Conservation (phyloP, 306 rosid species). For the Gastrolobium villosum region DNA sequence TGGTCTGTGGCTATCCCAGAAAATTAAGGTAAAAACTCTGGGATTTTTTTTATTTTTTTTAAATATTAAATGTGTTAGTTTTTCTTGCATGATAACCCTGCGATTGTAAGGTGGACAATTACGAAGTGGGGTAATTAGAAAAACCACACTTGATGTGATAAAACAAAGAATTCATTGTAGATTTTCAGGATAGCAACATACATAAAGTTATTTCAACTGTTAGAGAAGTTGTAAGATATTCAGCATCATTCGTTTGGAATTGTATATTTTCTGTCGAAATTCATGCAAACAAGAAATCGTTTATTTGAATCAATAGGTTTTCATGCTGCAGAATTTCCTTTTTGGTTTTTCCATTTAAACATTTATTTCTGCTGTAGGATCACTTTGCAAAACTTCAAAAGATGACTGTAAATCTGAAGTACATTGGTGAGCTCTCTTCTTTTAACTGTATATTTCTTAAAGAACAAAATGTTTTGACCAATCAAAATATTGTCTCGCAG, state of each 20-base stretch:
- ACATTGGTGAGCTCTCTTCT: constrained; percentile 61
- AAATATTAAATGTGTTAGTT: not conserved
- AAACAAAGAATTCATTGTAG: not conserved
- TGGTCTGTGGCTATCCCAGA: constrained; percentile 77
- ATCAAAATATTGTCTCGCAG: constrained; percentile 47
- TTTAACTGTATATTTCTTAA: not conserved
- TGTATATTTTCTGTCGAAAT: not conserved
- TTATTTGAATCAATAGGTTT: constrained; percentile 1
- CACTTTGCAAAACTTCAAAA: constrained; percentile 59
- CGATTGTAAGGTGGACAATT: not conserved
- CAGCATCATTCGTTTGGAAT: not conserved
- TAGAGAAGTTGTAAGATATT: not conserved
- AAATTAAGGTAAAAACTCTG: constrained; percentile 61
- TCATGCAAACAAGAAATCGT: not conserved
- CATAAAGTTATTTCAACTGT: constrained; percentile 9
- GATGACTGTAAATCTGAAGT: constrained; percentile 68
- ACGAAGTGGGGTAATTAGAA: not conserved
- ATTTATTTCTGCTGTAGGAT: constrained; percentile 56
- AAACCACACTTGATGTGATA: not conserved
- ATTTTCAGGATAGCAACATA: constrained; percentile 2
- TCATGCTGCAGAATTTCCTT: not conserved
- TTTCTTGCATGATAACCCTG: constrained; percentile 1
- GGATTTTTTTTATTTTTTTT: constrained; percentile 1
- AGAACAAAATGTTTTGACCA: constrained; percentile 22
- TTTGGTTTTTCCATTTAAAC: not conserved